Base-by-base conservation (phyloP, 805 yeast genomes). In the Cyberlindnera misumaiensis region DNA sequence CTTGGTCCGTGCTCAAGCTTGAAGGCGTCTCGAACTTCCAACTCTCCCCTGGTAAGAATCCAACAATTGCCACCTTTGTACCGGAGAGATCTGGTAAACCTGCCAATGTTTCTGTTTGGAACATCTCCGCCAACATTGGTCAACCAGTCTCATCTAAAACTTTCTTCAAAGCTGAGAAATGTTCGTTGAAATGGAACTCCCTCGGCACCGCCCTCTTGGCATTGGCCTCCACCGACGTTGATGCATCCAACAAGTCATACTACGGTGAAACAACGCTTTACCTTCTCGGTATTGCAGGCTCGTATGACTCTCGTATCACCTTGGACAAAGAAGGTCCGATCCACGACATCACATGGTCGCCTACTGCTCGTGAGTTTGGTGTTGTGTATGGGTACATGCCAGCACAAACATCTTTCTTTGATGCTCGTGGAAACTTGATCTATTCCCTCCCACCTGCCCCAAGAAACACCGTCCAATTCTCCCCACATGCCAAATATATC, bases 341-440 rank as follows among this genome's bases (percentile, higher is more conserved):
- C 51, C 97, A 93, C 65, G 98, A 93, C 62, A 85, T 90, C 45
- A 80, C 93, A 16, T 93, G 99, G 99, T 83, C 95, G 18, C 96
- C 97, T 42, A 78, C 88, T 36, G 86, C 96, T 14, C 75, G 96
- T 51, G 97, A 93, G 65, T 94, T 93, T 68, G 97, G 96, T 44
- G 98, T 93, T 32, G 87, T 85, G 40, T 89, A 89, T 58, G 99
- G 98, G 25, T 89, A 77, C 65, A 93, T 93, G 97, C 99, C 99
- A 3, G 86, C 96, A 22, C 82, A 83, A 54, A 89, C 97, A 18
- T 79, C 96, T 10, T 87, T 93, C 54, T 93, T 90, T 55, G 97
- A 93, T 64, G 77, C 95, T 20, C 77, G 97, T 54, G 98, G 97
- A 47, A 86, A 88, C 59, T 71, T 79, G 16, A 79, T 88, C 48